These are phyloP conservation scores for Debaryomycetaceae sp. DNA, from an alignment of 1,139 yeast species.

Conservation along the genomic window DNA sequence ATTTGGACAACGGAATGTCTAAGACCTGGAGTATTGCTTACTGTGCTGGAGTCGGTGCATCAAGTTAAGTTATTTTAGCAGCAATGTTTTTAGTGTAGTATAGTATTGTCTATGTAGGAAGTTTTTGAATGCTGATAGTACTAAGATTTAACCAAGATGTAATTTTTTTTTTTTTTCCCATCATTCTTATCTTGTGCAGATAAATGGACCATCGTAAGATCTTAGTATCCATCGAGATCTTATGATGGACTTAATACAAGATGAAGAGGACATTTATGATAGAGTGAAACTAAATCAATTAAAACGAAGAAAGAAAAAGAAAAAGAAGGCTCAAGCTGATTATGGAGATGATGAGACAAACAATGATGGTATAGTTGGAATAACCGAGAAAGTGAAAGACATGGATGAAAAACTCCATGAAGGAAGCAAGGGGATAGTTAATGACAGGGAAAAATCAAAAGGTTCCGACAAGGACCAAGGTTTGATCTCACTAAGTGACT, in stretches of 20 bases:
- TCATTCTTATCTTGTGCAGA: not conserved
- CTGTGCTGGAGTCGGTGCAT: conserved; percentile 8
- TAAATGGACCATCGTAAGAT: not conserved
- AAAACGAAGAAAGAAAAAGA: conserved; percentile 1
- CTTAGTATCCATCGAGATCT: not conserved
- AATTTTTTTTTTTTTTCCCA: not conserved
- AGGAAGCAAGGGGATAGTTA: not conserved
- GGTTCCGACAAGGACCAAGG: not conserved
- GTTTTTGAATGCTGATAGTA: not conserved
- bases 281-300: conserved; percentile 4
- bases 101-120: not conserved
- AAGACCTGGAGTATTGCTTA: conserved; percentile 24
- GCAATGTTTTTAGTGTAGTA: not conserved
- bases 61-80: conserved; percentile 1
- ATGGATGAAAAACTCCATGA: conserved; percentile 1
- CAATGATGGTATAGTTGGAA: not conserved
- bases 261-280: conserved; percentile 7
- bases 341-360: conserved; percentile 1
- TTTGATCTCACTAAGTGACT: not conserved
- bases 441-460: not conserved
- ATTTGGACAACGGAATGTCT: conserved; percentile 20
- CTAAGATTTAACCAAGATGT: not conserved
- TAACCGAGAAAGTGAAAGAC: conserved; percentile 2
- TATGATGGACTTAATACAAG: conserved; percentile 5
- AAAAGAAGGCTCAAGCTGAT: not conserved